Percentiles rank a stretch among this genome's conserved stretches.
Evolutionary conservation across 345 rosid genomes (phyloP).

Genomic region (Adansonia digitata): DNA sequence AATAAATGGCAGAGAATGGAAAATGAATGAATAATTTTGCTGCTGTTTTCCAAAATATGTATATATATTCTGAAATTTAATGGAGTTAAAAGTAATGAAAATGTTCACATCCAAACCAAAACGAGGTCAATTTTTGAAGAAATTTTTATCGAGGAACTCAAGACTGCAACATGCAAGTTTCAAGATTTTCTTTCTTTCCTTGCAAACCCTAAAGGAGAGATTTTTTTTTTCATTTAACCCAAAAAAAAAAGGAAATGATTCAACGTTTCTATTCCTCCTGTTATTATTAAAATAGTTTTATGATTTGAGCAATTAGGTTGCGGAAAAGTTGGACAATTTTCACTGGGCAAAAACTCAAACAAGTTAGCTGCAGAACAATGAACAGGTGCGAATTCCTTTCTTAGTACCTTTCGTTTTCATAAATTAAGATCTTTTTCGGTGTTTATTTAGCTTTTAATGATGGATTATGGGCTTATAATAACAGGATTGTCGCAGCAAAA

Average conservation of each 20-base stretch:
- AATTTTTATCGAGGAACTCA: too few relatives aligned
- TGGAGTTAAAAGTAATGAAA: too few relatives aligned
- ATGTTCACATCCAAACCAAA: too few relatives aligned
- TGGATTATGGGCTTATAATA: not conserved
- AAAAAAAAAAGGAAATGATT: not conserved
- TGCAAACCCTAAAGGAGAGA: not conserved
- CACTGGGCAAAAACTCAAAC: not conserved
- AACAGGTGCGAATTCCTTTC: constrained; percentile 3
- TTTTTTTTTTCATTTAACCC: not conserved
- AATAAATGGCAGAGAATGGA: not conserved
- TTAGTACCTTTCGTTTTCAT: not conserved
- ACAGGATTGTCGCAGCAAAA: constrained; percentile 32
- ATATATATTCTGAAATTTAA: too few relatives aligned
- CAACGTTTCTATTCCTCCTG: too few relatives aligned
- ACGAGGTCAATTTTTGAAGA: too few relatives aligned
- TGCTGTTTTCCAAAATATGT: not conserved
- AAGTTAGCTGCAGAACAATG: not conserved
- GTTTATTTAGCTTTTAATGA: not conserved
- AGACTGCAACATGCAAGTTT: too few relatives aligned
- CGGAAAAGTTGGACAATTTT: too few relatives aligned
- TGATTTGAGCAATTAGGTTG: too few relatives aligned
- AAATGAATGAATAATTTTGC: not conserved
- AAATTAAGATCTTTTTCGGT: not conserved
- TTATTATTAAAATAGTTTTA: too few relatives aligned
- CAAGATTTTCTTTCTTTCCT: too few relatives aligned